These are phyloP conservation scores for Sporormia fimetaria DNA, from an alignment of 495 filamentous ascomycete species.

Conservation along the genomic window DNA sequence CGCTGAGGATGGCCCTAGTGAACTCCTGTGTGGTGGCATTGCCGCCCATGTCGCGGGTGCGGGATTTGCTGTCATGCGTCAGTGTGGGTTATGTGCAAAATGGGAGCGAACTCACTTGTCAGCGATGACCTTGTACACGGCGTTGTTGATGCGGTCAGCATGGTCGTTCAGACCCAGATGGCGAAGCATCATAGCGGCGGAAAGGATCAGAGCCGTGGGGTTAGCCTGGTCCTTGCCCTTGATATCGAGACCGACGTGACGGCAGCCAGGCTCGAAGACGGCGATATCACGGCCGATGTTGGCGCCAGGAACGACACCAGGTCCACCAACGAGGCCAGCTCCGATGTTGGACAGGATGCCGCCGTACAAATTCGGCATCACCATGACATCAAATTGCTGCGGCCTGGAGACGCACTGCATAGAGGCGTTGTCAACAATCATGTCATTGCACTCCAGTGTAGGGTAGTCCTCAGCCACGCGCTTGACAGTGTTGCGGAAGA, in stretches of 20 bases:
- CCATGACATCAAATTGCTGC: slow-evolving; percentile 99
- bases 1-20: slow-evolving; percentile 79
- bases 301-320: slow-evolving; percentile 93
- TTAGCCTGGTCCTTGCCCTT: slow-evolving; percentile 99
- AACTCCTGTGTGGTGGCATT: slow-evolving; percentile 83
- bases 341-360: slow-evolving; percentile 98
- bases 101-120: slow-evolving; percentile 59
- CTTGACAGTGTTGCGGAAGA: slow-evolving; percentile 96
- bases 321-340: slow-evolving; percentile 94
- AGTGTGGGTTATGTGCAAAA: slow-evolving; percentile 5
- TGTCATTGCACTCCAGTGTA: slow-evolving; percentile 86
- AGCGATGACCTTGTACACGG: slow-evolving; percentile 88
- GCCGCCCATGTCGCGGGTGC: slow-evolving; percentile 93
- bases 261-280: slow-evolving; percentile 96
- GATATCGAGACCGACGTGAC: slow-evolving; percentile 97
- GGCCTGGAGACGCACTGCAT: slow-evolving; percentile 95
- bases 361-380: slow-evolving; percentile 99
- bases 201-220: slow-evolving; percentile 89
- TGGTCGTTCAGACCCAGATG: slow-evolving; percentile 95
- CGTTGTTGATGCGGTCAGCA: slow-evolving; percentile 94
- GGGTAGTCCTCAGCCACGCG: slow-evolving; percentile 85
- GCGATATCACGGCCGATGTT: slow-evolving; percentile 99
- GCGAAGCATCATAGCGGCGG: slow-evolving; percentile 88
- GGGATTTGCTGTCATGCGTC: slow-evolving; percentile 51
- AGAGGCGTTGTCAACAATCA: slow-evolving; percentile 99